Base-by-base conservation (phyloP, 1,284 basidiomycete species). In the Naganishia liquefaciens region DNA sequence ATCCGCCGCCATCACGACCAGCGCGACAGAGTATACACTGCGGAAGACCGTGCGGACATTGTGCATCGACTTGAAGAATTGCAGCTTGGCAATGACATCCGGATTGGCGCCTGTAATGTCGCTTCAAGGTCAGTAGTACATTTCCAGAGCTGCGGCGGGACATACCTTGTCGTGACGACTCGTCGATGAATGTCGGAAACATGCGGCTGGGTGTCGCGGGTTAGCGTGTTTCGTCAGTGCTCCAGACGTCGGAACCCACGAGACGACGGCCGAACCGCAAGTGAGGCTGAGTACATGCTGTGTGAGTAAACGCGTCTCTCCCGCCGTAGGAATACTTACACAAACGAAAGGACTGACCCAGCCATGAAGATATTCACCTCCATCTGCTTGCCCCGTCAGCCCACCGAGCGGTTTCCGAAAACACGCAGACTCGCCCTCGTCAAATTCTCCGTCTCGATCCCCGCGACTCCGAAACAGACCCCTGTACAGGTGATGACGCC, bases 51-150 rank as follows among this genome's bases (percentile, higher is more conserved):
- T 71, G 65, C 63, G 71, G 52, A 74, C 67, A 30, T 69, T 58
- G 65, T 74, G 72, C 68, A 73, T 69, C 49, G 71, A 70, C 15
- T 66, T 30, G 65, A 75, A 74, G 67, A 73, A 73, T 52, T 68
- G 62, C 17, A 75, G 61, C 39, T 73, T 69, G 33, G 72, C 73
- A 21, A 73, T 62, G 7, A 75, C 71, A 23, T 75, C 74, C n/a
- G 43, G 63, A 17, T 62, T 67, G n/a, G 73, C 74, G 6, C 73
- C 74, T 68, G 61, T 70, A 58, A 6, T 58, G 64, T 3, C 49
- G 23, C 42, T 13, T n/a, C 11, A 25, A 10, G 33, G 21, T 23
- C 1, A n/a, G 27, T 17, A 28, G 53, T 9, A 25, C 13, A 19
- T n/a, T 17, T 10, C 42, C 5, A 19, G 13, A 13, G 19, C 21